phyloP scores from a whole-genome alignment of 805 yeast species.

The Pichia eremophila region DNA sequence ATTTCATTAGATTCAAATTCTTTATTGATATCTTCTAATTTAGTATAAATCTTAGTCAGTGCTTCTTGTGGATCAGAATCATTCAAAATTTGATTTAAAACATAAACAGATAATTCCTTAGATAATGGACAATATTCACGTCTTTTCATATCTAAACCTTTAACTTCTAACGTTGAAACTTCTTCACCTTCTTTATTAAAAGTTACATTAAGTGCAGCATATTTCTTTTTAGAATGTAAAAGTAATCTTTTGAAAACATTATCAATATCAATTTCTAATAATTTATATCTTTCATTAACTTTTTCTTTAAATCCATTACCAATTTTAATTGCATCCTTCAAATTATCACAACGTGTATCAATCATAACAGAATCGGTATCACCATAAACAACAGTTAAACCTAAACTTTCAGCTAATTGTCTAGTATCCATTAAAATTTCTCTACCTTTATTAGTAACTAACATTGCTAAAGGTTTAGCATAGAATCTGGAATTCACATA shows the following conservation, averaged over 20 bases:
- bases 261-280: conserved; percentile 91
- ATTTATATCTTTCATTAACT: conserved; percentile 81
- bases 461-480: conserved; percentile 92
- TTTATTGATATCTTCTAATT: conserved; percentile 50
- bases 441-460: conserved; percentile 91
- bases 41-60: conserved; percentile 57
- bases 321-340: conserved; percentile 64
- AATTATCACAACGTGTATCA: conserved; percentile 69
- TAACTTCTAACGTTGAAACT: conserved; percentile 64
- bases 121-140: conserved; percentile 94
- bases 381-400: conserved; percentile 86
- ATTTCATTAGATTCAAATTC: conserved; percentile 54
- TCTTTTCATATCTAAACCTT: conserved; percentile 94
- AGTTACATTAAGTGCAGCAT: conserved; percentile 74
- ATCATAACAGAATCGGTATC: conserved; percentile 99
- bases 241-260: conserved; percentile 79
- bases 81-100: conserved; percentile 60
- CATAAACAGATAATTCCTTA: conserved; percentile 74
- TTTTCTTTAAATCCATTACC: conserved; percentile 77
- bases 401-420: conserved; percentile 79
- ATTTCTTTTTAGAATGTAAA: conserved; percentile 92
- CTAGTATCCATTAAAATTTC: conserved; percentile 90
- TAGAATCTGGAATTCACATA: conserved; percentile 85
- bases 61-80: conserved; percentile 73
- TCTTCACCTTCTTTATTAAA: conserved; percentile 44